Conservation (phyloP, 75 land plant genomes). For the Pseudotsuga menziesii region DNA sequence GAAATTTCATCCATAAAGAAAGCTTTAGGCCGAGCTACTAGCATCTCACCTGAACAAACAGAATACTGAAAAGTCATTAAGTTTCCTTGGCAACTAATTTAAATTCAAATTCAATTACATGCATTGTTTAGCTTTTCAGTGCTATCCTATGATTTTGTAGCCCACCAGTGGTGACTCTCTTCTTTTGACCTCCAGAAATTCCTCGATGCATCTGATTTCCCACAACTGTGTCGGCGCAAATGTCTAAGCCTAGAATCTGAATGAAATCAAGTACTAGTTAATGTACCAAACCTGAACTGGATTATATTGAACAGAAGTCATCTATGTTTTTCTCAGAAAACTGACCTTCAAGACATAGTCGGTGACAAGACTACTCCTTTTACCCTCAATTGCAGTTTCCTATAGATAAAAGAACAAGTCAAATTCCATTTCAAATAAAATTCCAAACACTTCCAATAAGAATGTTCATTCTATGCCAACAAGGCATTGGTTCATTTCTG, state of each 20-base stretch:
- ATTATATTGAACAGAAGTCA: too few relatives aligned
- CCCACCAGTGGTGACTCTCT: conserved; percentile 67
- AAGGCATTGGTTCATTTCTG: too few relatives aligned
- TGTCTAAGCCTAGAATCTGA: conserved; percentile 25
- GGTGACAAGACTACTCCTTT: conserved; percentile 22
- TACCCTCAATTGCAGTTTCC: conserved; percentile 34
- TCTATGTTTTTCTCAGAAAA: too few relatives aligned
- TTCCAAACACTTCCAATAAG: background rate
- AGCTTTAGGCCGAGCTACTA: conserved; percentile 26
- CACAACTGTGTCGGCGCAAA: conserved; percentile 31
- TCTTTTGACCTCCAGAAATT: conserved; percentile 83
- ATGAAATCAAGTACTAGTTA: background rate
- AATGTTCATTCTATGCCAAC: too few relatives aligned
- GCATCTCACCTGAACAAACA: conserved; percentile 27
- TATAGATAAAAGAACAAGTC: conserved; percentile 2
- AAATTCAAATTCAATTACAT: background rate
- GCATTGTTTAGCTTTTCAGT: background rate
- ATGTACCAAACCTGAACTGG: too few relatives aligned
- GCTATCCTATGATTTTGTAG: background rate
- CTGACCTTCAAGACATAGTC: conserved; percentile 40
- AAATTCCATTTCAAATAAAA: background rate
- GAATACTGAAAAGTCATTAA: too few relatives aligned
- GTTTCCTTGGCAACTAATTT: background rate
- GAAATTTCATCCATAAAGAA: conserved; percentile 66
- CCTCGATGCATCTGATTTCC: conserved; percentile 72